These are phyloP conservation scores for Pichia insulana DNA, from an alignment of 805 yeast genomes.

Conservation along the genomic window DNA sequence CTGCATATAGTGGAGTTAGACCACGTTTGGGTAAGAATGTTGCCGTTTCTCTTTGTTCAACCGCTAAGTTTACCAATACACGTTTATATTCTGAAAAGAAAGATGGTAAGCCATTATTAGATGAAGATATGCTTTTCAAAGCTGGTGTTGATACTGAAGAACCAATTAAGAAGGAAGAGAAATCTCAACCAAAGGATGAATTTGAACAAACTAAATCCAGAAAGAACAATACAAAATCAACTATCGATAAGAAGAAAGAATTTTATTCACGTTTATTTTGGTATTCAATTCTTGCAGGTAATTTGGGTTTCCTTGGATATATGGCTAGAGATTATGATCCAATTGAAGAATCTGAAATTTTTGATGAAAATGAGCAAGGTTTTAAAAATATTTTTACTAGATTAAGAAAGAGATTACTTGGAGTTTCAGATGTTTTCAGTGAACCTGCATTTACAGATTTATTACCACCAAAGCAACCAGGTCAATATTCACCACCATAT, in stretches of 20 bases:
- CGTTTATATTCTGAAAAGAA: slow-evolving; percentile 21
- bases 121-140: slow-evolving; percentile 71
- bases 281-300: slow-evolving; percentile 45
- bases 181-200: slow-evolving; percentile 20
- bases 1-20: no score
- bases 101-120: slow-evolving; percentile 40
- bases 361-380: slow-evolving; percentile 51
- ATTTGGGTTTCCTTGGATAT: slow-evolving; percentile 49
- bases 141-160: slow-evolving; percentile 69
- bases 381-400: slow-evolving; percentile 62
- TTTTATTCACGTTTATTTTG: slow-evolving; percentile 69
- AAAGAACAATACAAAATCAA: slow-evolving; percentile 52
- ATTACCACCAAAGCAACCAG: slow-evolving; percentile 85
- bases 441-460: slow-evolving; percentile 92
- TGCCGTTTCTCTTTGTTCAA: background rate
- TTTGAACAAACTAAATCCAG: slow-evolving; percentile 31
- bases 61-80: background rate
- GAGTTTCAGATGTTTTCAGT: slow-evolving; percentile 72
- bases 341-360: slow-evolving; percentile 47
- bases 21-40: background rate
- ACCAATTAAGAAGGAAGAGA: slow-evolving; percentile 10
- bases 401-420: slow-evolving; percentile 59
- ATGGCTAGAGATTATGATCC: slow-evolving; percentile 82
- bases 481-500: slow-evolving; percentile 84
- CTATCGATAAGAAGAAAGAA: slow-evolving; percentile 77